Evolutionary conservation across 495 filamentous ascomycete species (phyloP).

Genomic region (Cudoniella acicularis): DNA sequence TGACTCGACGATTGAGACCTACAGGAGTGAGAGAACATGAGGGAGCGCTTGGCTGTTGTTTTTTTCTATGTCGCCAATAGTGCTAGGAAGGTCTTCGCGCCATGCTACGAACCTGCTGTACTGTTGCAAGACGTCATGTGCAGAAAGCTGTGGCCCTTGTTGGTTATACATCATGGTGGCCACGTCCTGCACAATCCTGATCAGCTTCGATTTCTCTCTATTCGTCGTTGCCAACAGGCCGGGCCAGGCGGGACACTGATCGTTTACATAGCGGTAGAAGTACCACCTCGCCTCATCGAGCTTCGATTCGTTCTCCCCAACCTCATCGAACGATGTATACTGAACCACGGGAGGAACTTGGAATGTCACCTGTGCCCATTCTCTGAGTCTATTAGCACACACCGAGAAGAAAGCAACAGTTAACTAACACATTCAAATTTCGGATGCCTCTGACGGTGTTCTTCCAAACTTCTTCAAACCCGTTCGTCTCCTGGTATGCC

Average conservation of each 20-base stretch:
- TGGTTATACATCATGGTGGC: constrained; percentile 32
- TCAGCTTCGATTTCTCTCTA: constrained; percentile 30
- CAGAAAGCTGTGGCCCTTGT: constrained; percentile 22
- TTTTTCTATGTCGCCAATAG: constrained; percentile 25
- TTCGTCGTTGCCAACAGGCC: constrained; percentile 21
- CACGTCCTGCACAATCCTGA: constrained; percentile 30
- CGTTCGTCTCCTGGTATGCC: constrained; percentile 4
- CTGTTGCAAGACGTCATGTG: constrained; percentile 24
- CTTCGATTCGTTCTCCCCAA: constrained; percentile 13
- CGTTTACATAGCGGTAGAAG: constrained; percentile 21
- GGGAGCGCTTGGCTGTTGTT: constrained; percentile 29
- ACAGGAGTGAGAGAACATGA: constrained; percentile 37
- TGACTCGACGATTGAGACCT: constrained; percentile 2
- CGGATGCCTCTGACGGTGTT: constrained; percentile 21
- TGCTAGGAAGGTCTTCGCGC: constrained; percentile 28
- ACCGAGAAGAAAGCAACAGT: neutral
- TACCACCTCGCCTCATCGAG: constrained; percentile 21
- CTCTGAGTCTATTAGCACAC: constrained; percentile 17
- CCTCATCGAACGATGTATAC: neutral
- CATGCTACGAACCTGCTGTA: constrained; percentile 30
- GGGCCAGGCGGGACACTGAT: constrained; percentile 15
- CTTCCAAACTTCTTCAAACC: constrained; percentile 18
- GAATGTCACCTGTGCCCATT: constrained; percentile 27
- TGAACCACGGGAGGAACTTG: constrained; percentile 15
- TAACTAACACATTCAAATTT: constrained; percentile 25